A percentile compares a stretch with the other conserved stretches of the same genome.
phyloP scores from a whole-genome alignment of 306 rosid species.

The Lathyrus sativus region DNA sequence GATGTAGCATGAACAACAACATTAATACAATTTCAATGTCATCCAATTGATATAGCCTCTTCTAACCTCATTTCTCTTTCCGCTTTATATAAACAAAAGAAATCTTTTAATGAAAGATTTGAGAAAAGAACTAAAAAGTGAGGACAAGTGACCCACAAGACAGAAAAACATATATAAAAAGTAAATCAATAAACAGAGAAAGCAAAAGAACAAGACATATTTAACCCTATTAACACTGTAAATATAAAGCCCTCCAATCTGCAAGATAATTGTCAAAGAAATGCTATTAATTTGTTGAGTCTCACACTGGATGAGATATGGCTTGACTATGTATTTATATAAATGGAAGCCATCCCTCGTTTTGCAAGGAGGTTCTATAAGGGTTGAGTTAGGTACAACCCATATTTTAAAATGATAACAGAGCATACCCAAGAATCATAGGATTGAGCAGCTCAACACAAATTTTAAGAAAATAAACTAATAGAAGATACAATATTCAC shows the following conservation, averaged over 20 bases:
- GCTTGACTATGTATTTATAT: background rate
- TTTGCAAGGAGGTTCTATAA: background rate
- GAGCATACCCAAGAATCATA: no score
- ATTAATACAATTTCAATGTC: slow-evolving; percentile 10
- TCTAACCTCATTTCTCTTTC: no score
- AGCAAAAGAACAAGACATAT: background rate
- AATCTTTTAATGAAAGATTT: no score
- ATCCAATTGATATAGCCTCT: background rate
- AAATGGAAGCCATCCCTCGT: background rate
- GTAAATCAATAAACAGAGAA: background rate
- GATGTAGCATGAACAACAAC: slow-evolving; percentile 16
- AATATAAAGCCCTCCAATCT: background rate
- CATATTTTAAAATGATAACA: no score
- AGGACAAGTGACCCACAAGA: background rate
- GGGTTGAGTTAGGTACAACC: background rate
- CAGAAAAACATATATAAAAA: slow-evolving; percentile 1
- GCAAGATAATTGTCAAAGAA: background rate
- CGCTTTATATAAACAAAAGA: no score
- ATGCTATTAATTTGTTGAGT: background rate
- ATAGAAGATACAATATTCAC: background rate
- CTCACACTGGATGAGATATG: background rate
- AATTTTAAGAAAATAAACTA: background rate
- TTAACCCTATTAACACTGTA: background rate
- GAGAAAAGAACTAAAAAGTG: no score
- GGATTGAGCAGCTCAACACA: no score